These are phyloP conservation scores for Withania somnifera DNA, from an alignment of 305 asterid genomes.

Conservation along the genomic window DNA sequence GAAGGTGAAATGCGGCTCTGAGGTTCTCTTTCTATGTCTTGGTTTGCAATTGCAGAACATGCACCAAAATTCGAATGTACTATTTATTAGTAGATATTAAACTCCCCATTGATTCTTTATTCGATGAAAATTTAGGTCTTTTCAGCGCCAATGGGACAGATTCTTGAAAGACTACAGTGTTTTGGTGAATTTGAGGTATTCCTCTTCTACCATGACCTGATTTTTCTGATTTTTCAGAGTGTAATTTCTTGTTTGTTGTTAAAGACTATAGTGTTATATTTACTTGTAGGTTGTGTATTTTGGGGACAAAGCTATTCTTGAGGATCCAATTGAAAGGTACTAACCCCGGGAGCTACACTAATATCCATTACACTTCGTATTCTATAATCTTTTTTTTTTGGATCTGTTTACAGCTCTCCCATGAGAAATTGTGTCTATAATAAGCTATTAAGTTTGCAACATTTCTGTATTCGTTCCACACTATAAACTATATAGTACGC, in stretches of 20 bases:
- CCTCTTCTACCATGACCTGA: neutral
- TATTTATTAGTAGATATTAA: neutral
- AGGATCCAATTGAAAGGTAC: slow-evolving; percentile 87
- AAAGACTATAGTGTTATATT: neutral
- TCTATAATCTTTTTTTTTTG: neutral
- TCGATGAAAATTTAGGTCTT: slow-evolving; percentile 32
- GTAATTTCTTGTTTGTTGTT: neutral
- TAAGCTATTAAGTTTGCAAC: neutral
- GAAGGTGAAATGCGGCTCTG: slow-evolving; percentile 99
- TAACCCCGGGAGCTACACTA: neutral
- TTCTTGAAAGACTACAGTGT: slow-evolving; percentile 74
- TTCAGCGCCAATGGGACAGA: slow-evolving; percentile 84
- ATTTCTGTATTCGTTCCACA: neutral
- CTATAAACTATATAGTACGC: neutral
- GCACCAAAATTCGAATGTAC: slow-evolving; percentile 11
- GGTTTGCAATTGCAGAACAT: slow-evolving; percentile 11
- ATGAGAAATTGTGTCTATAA: neutral
- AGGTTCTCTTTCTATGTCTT: slow-evolving; percentile 53
- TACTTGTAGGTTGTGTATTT: slow-evolving; percentile 63
- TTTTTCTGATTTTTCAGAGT: neutral
- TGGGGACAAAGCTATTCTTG: slow-evolving; percentile 78
- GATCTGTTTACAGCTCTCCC: neutral
- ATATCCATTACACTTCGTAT: neutral
- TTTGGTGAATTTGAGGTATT: slow-evolving; percentile 88
- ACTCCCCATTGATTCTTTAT: neutral